Evolutionary conservation across 148 eudicot species (phyloP), one percentile per base, ranked within the genome.

Genomic region (Rhododendron henanense): DNA sequence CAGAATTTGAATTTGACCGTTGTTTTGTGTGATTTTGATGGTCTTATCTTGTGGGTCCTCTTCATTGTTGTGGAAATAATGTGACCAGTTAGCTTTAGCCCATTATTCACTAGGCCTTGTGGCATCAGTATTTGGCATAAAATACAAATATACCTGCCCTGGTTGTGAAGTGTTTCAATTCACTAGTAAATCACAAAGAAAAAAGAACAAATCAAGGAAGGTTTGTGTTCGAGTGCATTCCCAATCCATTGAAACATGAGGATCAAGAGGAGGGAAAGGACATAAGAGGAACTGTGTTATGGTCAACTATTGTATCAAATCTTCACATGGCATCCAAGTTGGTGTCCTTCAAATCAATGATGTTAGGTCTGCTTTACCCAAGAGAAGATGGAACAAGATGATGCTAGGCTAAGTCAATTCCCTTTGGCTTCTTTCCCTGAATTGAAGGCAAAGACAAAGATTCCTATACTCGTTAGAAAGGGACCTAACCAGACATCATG

Each of bases 241-340:
- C 73, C 73, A 67, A 67, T 25, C 73, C 73, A 67, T 25, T 11
- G 74, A 67, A 67, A 67, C 33, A 67, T 3, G 74, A 25, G 74
- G 71, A 7, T 3, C 6, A 1, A 65, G 14, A 65, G 4, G 15
- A 14, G 76, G 76, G 19, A 16, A 71, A 71, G 6, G 37, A 69
- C 19, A 3, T 33, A 28, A 10, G 73, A 67, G 71, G n/a, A 2
- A 61, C 19, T 18, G 21, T 51, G 77, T 21, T 71, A 28, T 73
- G 74, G 88, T 82, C 88, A 82, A 86, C 88, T 86, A 57, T 51
- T 23, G 33, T 57, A 83, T 86, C 77, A 86, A 86, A 37, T 81
- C 73, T 57, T 81, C 84, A 53, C 71, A 33, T 18, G 48, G 71
- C 84, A 81, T 55, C 14, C 47, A 37, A 37, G 18, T 81, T 5